Base-by-base conservation (phyloP, 345 rosid genomes). In the Bruguiera sexangula region DNA sequence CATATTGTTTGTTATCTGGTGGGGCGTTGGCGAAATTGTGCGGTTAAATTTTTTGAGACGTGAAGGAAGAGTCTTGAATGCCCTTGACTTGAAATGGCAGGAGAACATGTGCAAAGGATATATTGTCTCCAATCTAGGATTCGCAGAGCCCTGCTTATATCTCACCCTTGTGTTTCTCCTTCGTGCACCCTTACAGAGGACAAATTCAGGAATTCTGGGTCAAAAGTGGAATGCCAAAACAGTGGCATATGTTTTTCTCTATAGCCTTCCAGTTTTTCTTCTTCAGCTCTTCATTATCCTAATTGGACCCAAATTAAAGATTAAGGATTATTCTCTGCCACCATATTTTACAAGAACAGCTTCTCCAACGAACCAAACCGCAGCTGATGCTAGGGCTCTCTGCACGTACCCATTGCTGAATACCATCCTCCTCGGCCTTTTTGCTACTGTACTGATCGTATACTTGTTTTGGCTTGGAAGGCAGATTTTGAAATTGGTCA, bases 101-200 rank as follows among this genome's bases (percentile, higher is more conserved):
- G 96, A 89, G 67, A 79, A 77, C 69, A 70, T 90, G 52, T 95
- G 98, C 99, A 89, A 95, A 78, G 78, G 89, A 67, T 95, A 95
- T 81, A 85, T 95, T 36, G 82, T 90, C 66, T 95, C 96, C 22
- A 95, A 85, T 82, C 81, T 95, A 66, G 99, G 99, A 22, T 95
- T 95, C 80, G 91, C 98, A 63, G 99, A 95, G 75, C 99, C 99
- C 68, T 95, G 99, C 76, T 76, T 95, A 56, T 92, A 90, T 82
- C 87, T 92, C 36, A 89, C 97, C 8, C 85, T 92, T 9, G 82
- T 87, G 75, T 87, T 92, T 83, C 92, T 92, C 11, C 87, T 95
- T n/a, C 97, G 96, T 9, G 97, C 99, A 20, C 92, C 99, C 16
- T 84, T 95, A 70, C 89, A 90, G 77, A 82, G 63, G 69, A 82